Conservation (phyloP, 441 rosid genomes). For the Euphorbia schlechtendalii region DNA sequence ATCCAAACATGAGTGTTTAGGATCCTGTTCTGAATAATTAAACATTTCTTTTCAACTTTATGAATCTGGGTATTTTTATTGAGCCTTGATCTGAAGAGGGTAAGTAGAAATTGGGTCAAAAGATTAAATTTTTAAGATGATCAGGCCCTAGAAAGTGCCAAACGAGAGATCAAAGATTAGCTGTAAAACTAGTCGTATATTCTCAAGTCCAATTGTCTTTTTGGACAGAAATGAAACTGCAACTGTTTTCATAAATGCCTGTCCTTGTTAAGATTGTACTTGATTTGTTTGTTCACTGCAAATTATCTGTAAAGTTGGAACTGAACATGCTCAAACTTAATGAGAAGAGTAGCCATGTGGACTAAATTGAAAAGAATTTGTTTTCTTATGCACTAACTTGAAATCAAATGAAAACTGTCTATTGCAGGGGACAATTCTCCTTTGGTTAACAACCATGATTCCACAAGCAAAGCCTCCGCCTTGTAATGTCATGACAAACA, state of each 20-base stretch:
- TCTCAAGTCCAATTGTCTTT: background rate
- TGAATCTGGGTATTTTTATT: background rate
- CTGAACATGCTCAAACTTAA: background rate
- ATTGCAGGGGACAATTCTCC: conserved; percentile 52
- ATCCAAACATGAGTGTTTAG: background rate
- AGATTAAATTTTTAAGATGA: background rate
- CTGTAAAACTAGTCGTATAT: background rate
- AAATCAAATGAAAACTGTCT: conserved; percentile 7
- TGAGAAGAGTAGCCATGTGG: background rate
- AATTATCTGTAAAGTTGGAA: background rate
- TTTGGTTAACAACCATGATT: conserved; percentile 78
- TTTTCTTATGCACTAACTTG: background rate
- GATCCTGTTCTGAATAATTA: background rate
- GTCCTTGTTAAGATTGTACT: background rate
- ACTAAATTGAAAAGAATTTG: background rate
- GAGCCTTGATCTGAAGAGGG: background rate
- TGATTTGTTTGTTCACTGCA: background rate
- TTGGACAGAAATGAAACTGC: background rate
- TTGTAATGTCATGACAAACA: conserved; percentile 29
- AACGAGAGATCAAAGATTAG: background rate
- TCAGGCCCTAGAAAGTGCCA: background rate
- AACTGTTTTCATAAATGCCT: background rate
- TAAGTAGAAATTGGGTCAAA: background rate
- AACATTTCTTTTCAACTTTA: background rate
- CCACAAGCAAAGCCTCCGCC: conserved; percentile 52